Evolutionary conservation across 2,329 filamentous ascomycete genomes (phyloP).

Genomic region (Sclerotinia glacialis): DNA sequence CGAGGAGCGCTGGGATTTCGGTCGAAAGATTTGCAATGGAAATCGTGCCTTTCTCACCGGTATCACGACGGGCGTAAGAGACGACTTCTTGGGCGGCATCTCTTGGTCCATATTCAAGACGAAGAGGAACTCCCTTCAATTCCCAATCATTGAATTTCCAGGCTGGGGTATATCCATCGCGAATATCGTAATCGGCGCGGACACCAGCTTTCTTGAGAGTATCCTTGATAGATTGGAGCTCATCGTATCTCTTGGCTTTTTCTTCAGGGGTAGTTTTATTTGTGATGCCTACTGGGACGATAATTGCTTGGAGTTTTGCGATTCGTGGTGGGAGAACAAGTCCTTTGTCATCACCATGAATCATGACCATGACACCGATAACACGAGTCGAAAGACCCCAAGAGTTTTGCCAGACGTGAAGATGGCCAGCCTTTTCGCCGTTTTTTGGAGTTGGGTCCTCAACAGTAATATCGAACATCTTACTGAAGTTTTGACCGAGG

Average conservation of each 20-base stretch:
- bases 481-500: slow-evolving; percentile 96
- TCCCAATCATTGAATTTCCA: slow-evolving; percentile 99
- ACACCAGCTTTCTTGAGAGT: slow-evolving; percentile 71
- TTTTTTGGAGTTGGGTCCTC: slow-evolving; percentile 77
- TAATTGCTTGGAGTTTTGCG: slow-evolving; percentile 77
- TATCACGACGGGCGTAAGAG: slow-evolving; percentile 82
- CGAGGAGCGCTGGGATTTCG: slow-evolving; percentile 75
- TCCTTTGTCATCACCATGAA: slow-evolving; percentile 93
- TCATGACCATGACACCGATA: slow-evolving; percentile 98
- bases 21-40: slow-evolving; percentile 69
- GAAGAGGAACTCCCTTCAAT: slow-evolving; percentile 88
- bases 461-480: slow-evolving; percentile 98
- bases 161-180: slow-evolving; percentile 87
- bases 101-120: slow-evolving; percentile 93
- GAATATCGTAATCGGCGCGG: slow-evolving; percentile 75
- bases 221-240: slow-evolving; percentile 68
- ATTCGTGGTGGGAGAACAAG: slow-evolving; percentile 90
- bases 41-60: slow-evolving; percentile 77
- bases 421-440: slow-evolving; percentile 71
- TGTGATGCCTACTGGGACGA: slow-evolving; percentile 90
- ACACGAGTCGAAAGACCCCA: slow-evolving; percentile 97
- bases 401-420: slow-evolving; percentile 97
- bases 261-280: slow-evolving; percentile 82
- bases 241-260: slow-evolving; percentile 69
- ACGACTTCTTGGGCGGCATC: slow-evolving; percentile 84